These are phyloP conservation scores for Chrysochromulina parva DNA, from an alignment of 78 protist species.

Conservation along the genomic window DNA sequence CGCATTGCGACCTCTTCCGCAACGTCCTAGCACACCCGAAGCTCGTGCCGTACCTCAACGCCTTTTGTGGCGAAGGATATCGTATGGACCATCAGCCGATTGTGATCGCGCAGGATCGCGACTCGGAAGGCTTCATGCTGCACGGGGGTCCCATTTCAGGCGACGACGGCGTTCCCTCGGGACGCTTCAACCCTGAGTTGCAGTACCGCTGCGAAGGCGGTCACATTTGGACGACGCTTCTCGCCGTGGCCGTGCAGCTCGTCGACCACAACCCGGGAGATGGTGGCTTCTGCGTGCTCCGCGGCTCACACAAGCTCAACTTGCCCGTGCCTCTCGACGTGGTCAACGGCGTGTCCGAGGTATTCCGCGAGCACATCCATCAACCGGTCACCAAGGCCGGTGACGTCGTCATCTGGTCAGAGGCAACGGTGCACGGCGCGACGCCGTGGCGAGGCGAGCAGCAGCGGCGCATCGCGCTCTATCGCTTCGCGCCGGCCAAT, in stretches of 20 bases:
- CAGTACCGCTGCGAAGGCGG: slow-evolving; percentile 9
- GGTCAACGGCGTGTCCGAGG: neutral
- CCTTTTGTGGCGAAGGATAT: slow-evolving; percentile 4
- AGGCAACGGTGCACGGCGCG: slow-evolving; percentile 49
- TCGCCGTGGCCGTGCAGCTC: slow-evolving; percentile 10
- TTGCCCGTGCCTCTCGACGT: neutral
- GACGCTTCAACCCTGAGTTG: neutral
- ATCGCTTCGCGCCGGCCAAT: slow-evolving; percentile 43
- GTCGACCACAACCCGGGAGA: neutral
- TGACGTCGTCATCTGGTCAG: slow-evolving; percentile 35
- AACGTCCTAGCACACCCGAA: slow-evolving; percentile 15
- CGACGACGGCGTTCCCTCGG: slow-evolving; percentile 4
- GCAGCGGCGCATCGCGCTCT: slow-evolving; percentile 35
- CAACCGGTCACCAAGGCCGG: slow-evolving; percentile 3
- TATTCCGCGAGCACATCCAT: neutral
- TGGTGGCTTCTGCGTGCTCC: slow-evolving; percentile 10
- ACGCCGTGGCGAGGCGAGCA: neutral
- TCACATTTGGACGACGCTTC: slow-evolving; percentile 4
- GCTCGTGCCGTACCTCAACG: slow-evolving; percentile 24
- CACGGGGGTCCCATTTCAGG: slow-evolving; percentile 24
- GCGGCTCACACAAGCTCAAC: slow-evolving; percentile 30
- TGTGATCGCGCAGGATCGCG: neutral
- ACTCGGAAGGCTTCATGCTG: slow-evolving; percentile 15
- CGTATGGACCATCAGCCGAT: slow-evolving; percentile 35
- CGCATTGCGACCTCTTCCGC: slow-evolving; percentile 12